Percentiles rank a stretch among this genome's conserved stretches.
These are phyloP conservation scores for Eucalyptus marginata DNA, from an alignment of 345 rosid genomes.

Conservation along the genomic window DNA sequence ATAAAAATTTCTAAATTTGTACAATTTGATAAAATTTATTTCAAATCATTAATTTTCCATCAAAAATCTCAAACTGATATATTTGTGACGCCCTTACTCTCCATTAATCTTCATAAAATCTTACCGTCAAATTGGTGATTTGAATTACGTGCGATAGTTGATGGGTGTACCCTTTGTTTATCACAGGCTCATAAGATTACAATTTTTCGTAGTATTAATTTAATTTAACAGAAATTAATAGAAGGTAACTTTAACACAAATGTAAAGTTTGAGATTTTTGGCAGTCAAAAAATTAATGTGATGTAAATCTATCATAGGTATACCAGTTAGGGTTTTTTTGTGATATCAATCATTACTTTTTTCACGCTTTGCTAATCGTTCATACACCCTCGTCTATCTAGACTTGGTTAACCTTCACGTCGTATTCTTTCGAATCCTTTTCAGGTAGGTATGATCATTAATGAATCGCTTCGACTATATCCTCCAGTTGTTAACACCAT, in stretches of 20 bases:
- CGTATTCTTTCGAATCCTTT: background rate
- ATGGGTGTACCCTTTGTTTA: background rate
- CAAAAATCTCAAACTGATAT: no score
- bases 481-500: background rate
- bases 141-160: background rate
- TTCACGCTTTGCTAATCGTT: background rate
- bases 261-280: no score
- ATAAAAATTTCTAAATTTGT: no score
- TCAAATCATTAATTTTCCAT: no score
- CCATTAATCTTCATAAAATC: no score
- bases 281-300: accelerated
- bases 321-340: accelerated
- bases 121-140: no score
- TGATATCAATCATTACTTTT: no score
- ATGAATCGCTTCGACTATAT: slow-evolving; percentile 20
- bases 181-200: no score
- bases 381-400: background rate
- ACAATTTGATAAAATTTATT: no score
- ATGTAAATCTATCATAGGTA: accelerated
- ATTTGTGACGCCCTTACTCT: accelerated
- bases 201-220: accelerated
- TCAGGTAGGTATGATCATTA: slow-evolving; percentile 12
- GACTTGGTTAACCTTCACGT: background rate
- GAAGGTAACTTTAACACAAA: no score
- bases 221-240: accelerated